A percentile compares a stretch with the other conserved stretches of the same genome.
These are phyloP conservation scores for Trapa incisa DNA, from an alignment of 345 rosid species.

Conservation along the genomic window DNA sequence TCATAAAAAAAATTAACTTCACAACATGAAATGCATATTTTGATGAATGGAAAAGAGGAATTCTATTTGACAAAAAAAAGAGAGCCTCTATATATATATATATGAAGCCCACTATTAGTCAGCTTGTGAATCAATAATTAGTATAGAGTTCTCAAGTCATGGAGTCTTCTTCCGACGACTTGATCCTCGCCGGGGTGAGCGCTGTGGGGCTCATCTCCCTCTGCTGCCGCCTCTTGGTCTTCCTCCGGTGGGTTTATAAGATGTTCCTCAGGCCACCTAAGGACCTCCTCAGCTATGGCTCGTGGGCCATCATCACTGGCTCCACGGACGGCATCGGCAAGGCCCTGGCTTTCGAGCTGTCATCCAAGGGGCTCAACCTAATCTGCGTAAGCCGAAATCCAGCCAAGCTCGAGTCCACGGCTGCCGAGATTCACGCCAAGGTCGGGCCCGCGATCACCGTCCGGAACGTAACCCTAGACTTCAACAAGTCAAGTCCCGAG, in stretches of 20 bases:
- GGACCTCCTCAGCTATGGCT: slow-evolving; percentile 24
- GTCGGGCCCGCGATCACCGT: slow-evolving; percentile 1
- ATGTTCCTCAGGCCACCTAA: slow-evolving; percentile 31
- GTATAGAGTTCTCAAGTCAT: neutral
- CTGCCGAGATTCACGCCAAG: slow-evolving; percentile 9
- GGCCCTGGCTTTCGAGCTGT: slow-evolving; percentile 28
- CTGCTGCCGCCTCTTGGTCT: slow-evolving; percentile 6
- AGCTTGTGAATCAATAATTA: neutral
- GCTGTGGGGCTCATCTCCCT: slow-evolving; percentile 21
- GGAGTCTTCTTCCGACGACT: slow-evolving; percentile 2
- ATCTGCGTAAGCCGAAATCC: slow-evolving; percentile 30
- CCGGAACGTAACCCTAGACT: slow-evolving; percentile 18
- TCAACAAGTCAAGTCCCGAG: slow-evolving; percentile 13
- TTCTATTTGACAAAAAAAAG: too few relatives aligned
- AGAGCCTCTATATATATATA: too few relatives aligned
- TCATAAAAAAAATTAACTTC: too few relatives aligned
- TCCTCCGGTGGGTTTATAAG: slow-evolving; percentile 22
- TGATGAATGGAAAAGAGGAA: too few relatives aligned
- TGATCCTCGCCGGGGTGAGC: neutral
- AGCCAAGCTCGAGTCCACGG: slow-evolving; percentile 19
- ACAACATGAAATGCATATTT: too few relatives aligned
- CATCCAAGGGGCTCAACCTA: slow-evolving; percentile 29
- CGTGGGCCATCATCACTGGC: slow-evolving; percentile 41
- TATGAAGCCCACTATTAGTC: too few relatives aligned
- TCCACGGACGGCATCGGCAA: slow-evolving; percentile 40